A percentile compares a stretch with the other conserved stretches of the same genome.
Evolutionary conservation across 2,329 filamentous ascomycete species (phyloP).

Genomic region (Ambrosiella cleistominuta): DNA sequence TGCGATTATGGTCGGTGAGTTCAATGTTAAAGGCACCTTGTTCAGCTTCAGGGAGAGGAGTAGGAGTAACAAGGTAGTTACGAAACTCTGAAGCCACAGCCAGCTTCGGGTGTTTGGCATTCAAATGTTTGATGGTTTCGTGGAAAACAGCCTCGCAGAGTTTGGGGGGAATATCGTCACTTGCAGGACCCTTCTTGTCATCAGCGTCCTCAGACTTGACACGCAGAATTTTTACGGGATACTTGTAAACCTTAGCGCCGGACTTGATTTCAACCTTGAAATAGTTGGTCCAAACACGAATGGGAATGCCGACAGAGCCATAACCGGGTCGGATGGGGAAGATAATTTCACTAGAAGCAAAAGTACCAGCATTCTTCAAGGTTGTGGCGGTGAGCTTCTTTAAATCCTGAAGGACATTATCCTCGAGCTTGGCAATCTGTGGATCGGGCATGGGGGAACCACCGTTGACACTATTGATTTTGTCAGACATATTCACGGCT

Average conservation of each 20-base stretch:
- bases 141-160: slow-evolving; percentile 28
- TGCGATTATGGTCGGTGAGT: slow-evolving; percentile 16
- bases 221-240: slow-evolving; percentile 21
- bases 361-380: slow-evolving; percentile 15
- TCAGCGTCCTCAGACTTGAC: slow-evolving; percentile 10
- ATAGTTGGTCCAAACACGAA: slow-evolving; percentile 37
- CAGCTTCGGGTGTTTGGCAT: slow-evolving; percentile 17
- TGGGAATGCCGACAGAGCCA: slow-evolving; percentile 25
- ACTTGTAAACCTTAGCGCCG: slow-evolving; percentile 24
- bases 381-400: slow-evolving; percentile 21
- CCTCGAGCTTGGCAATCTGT: slow-evolving; percentile 22
- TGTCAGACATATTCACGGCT: background rate
- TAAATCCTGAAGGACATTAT: slow-evolving; percentile 22
- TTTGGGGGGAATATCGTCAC: slow-evolving; percentile 23
- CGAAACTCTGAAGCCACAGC: slow-evolving; percentile 33
- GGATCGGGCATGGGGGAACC: slow-evolving; percentile 17
- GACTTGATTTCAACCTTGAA: slow-evolving; percentile 27
- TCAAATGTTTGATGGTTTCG: slow-evolving; percentile 22
- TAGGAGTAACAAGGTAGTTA: slow-evolving; percentile 22
- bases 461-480: slow-evolving; percentile 13
- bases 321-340: slow-evolving; percentile 34
- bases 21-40: slow-evolving; percentile 4
- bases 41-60: background rate
- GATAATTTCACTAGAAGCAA: slow-evolving; percentile 9
- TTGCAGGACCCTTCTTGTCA: background rate